Conservation (phyloP, 768 basidiomycete species). For the Naganishia friedmannii region DNA sequence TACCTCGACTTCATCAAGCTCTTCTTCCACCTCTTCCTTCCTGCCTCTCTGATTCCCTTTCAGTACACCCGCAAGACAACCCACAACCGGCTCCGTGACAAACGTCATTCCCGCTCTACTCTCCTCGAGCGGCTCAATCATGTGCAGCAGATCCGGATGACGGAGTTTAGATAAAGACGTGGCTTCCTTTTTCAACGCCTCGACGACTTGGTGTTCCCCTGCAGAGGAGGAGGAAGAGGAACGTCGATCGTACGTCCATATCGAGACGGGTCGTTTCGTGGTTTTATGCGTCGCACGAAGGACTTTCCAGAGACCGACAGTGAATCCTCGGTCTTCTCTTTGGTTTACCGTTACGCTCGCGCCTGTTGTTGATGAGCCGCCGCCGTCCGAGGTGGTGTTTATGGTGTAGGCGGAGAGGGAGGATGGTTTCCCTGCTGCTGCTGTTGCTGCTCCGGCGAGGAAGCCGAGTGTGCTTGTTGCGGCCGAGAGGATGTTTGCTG, state of each 20-base stretch:
- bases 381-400: constrained; percentile 25
- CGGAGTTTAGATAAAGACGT: constrained; percentile 77
- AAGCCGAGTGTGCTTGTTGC: constrained; percentile 34
- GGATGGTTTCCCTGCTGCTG: constrained; percentile 30
- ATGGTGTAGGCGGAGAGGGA: constrained; percentile 38
- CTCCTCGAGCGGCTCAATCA: constrained; percentile 96
- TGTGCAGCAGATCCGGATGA: constrained; percentile 92
- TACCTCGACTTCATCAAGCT: constrained; percentile 95
- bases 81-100: constrained; percentile 84
- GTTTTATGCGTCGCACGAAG: constrained; percentile 82
- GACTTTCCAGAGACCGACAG: constrained; percentile 84
- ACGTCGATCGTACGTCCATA: constrained; percentile 61
- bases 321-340: constrained; percentile 50
- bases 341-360: too few relatives aligned
- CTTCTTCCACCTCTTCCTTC: constrained; percentile 45
- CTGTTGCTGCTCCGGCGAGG: constrained; percentile 27
- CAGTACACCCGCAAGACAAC: constrained; percentile 60
- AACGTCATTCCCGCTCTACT: constrained; percentile 83
- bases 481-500: constrained; percentile 31
- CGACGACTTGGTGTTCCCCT: constrained; percentile 71
- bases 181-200: constrained; percentile 86
- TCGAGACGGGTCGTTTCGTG: constrained; percentile 81
- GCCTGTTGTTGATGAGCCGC: not conserved
- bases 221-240: constrained; percentile 29
- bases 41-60: not conserved